phyloP scores from a whole-genome alignment of 306 rosid genomes.

The Comarum palustre region DNA sequence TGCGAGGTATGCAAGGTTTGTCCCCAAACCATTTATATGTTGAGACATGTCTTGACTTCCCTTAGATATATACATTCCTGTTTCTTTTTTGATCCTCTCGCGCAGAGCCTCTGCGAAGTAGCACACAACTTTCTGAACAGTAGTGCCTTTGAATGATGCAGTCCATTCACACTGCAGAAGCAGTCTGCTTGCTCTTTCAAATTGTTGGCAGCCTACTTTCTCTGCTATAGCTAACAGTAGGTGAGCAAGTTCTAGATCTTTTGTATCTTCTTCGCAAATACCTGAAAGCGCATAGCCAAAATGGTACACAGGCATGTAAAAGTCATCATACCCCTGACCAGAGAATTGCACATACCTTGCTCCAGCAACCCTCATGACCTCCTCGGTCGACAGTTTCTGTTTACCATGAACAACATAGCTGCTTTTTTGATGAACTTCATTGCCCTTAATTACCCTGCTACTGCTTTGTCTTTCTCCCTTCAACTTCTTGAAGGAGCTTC shows the following conservation, averaged over 20 bases:
- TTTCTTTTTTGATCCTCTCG: slow-evolving; percentile 51
- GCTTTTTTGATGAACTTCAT: not conserved
- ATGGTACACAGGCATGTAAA: slow-evolving; percentile 43
- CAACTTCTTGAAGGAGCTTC: slow-evolving; percentile 43
- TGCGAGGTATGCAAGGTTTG: slow-evolving; percentile 5
- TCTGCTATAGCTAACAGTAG: slow-evolving; percentile 66
- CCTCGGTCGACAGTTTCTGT: slow-evolving; percentile 57
- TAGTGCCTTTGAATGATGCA: slow-evolving; percentile 33
- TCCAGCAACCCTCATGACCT: slow-evolving; percentile 63
- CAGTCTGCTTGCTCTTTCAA: slow-evolving; percentile 51
- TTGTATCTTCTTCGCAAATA: slow-evolving; percentile 48
- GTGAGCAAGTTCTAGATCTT: slow-evolving; percentile 72
- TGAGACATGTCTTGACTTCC: slow-evolving; percentile 19
- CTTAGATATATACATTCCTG: slow-evolving; percentile 25
- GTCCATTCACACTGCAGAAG: slow-evolving; percentile 50
- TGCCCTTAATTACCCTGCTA: not conserved
- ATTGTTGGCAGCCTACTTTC: slow-evolving; percentile 56
- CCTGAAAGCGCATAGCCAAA: slow-evolving; percentile 44
- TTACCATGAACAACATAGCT: not conserved
- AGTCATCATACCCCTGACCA: slow-evolving; percentile 39
- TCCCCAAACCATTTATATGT: slow-evolving; percentile 12
- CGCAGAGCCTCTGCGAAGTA: slow-evolving; percentile 54
- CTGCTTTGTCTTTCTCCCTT: slow-evolving; percentile 21
- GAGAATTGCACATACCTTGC: slow-evolving; percentile 59
- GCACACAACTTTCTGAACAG: slow-evolving; percentile 53